Evolutionary conservation across 768 basidiomycete species (phyloP), one percentile per base, ranked within the genome.

Genomic region (Arthromyces matolae): DNA sequence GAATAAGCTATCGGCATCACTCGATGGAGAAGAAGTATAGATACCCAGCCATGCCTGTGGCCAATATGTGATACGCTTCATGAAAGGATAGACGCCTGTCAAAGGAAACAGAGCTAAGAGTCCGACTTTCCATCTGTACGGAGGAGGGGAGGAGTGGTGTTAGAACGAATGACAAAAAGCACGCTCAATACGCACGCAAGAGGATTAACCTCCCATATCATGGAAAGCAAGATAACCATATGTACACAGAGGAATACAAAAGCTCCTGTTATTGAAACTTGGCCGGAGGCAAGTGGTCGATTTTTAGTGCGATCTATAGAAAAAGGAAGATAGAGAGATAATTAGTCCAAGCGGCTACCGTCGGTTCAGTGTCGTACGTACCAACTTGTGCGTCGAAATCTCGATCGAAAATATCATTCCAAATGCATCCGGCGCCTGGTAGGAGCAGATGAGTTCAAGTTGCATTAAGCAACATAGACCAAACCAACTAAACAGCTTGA

Each of bases 11-110:
- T 8, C 24, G 33, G 31, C 0, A 10, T 41, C 8, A 14, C 29
- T 8, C 8, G 5, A n/a, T 23, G 31, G n/a, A 35, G 19, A 8
- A 19, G 16, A 14, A 18, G 7, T 13, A 33, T 24, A 20, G n/a
- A n/a, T 28, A 57, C 70, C 69, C n/a, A 72, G 60, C 64, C 64
- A 71, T 4, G 66, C 65, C 41, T 71, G 71, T 1, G 71, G 70
- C 70, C 70, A 72, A 51, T 66, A 64, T 1, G 70, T 71, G 43
- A 62, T 55, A 4, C 71, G 61, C 52, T 72, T 72, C 59, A 68
- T 64, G n/a, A 71, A 53, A n/a, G 71, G 70, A 53, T 72, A 72
- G 10, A 66, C 19, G 29, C 49, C 52, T 32, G 46, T 42, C n/a
- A 53, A 32, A 29, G 47, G 32, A 18, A 60, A 54, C 14, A 60